Evolutionary conservation across 2,329 filamentous ascomycete genomes (phyloP), one percentile per base, ranked within the genome.

Genomic region (Sarocladium brachiariae): DNA sequence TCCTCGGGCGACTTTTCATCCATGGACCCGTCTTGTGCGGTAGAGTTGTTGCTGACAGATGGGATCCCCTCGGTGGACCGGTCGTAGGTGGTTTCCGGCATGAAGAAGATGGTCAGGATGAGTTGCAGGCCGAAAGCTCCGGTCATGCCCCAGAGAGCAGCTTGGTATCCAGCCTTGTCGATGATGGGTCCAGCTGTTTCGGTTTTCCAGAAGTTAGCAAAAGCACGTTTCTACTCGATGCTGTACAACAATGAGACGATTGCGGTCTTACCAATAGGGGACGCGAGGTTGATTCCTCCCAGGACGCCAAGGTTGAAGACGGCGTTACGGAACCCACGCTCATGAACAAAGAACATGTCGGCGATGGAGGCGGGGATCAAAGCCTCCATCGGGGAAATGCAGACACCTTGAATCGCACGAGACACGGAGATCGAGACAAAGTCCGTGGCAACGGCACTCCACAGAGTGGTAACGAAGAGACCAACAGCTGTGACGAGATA

Each of bases 91-190:
- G 39, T 25, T 16, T 43, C 39, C 6, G 39, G 39, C 39, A 43
- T 43, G 23, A 43, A 43, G 39, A 43, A 43, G 39, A 43, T 25
- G 19, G 39, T 43, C 9, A 43, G 39, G 16, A 43, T 9, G 8
- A 43, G 8, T 13, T 43, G 39, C 21, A 43, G 21, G 23, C 21
- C 39, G 23, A 43, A 43, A n/a, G 39, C 39, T 8, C 39, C 39
- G n/a, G 39, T 43, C 39, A 43, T 43, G 39, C 39, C 39, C 39
- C 39, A 43, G 39, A 43, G 39, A 3, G 39, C 39, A n/a, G 39
- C 39, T 16, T 25, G 19, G 13, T 43, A 43, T 4, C 39, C 39
- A 4, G 39, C 39, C 21, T 25, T 43, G 39, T 43, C 39, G 21
- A 43, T 43, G 39, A 43, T 43, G 39, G 39, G 39, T 25, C 39